Conservation (phyloP, 2,329 filamentous ascomycete genomes). For the Chalaropsis ovoidea region DNA sequence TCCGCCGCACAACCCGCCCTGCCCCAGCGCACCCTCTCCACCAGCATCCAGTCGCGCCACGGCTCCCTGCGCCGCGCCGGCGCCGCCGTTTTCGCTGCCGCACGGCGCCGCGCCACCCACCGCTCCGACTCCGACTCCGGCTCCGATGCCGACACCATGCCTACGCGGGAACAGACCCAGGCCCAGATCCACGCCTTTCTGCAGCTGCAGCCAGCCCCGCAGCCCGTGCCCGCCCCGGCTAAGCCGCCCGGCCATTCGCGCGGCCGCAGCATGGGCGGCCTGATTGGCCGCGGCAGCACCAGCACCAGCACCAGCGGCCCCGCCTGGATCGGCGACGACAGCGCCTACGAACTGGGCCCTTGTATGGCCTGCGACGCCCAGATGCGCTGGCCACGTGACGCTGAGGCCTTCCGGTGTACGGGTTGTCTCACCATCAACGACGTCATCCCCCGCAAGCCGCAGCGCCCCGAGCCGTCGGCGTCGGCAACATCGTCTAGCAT, state of each 20-base stretch:
- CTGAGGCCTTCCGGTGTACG: conserved; percentile 69
- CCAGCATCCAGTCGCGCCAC: background rate
- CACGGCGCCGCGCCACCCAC: background rate
- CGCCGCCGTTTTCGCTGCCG: conserved; percentile 21
- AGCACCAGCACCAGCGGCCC: background rate
- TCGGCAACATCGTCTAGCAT: background rate
- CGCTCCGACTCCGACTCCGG: conserved; percentile 4
- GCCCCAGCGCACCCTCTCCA: background rate
- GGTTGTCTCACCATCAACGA: conserved; percentile 82
- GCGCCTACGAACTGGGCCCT: conserved; percentile 57
- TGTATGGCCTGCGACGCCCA: conserved; percentile 81
- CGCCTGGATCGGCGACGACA: conserved; percentile 31
- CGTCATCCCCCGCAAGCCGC: conserved; percentile 35
- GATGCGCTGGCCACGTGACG: conserved; percentile 65
- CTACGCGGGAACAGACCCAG: conserved; percentile 5
- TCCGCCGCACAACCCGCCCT: background rate
- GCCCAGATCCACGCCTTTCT: conserved; percentile 8
- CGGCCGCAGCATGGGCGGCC: background rate
- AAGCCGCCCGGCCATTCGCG: background rate
- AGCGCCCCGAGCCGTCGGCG: background rate
- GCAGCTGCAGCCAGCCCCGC: background rate
- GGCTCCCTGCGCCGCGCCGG: conserved; percentile 15
- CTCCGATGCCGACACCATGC: background rate
- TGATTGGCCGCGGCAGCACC: background rate
- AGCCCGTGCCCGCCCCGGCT: background rate